These are phyloP conservation scores for Oryza glumipatula DNA, from an alignment of 176 grass and related monocot genomes.

Conservation along the genomic window DNA sequence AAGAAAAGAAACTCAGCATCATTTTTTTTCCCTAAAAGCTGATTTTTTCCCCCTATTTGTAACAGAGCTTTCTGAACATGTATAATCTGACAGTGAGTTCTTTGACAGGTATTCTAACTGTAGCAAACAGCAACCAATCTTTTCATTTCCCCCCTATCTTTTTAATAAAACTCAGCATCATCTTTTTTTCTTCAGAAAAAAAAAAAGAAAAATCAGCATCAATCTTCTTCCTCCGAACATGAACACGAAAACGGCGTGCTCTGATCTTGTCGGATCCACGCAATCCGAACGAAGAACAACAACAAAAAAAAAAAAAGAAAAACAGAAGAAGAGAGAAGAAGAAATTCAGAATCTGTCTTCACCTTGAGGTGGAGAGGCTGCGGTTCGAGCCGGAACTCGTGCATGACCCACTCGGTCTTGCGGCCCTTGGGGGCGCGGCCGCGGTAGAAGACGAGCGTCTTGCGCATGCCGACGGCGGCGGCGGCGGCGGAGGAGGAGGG, in stretches of 20 bases:
- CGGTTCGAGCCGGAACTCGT: conserved; percentile 61
- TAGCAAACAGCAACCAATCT: neutral
- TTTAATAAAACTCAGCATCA: no score
- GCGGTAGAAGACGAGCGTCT: conserved; percentile 78
- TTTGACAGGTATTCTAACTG: neutral
- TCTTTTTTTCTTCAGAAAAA: no score
- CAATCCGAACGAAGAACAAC: conserved; percentile 9
- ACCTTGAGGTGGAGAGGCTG: conserved; percentile 32
- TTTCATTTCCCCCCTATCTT: neutral
- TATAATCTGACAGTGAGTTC: neutral
- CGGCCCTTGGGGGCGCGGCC: conserved; percentile 67
- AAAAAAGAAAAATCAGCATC: no score
- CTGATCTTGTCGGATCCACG: neutral
- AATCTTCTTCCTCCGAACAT: neutral
- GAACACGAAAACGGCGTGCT: conserved; percentile 1
- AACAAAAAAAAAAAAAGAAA: no score
- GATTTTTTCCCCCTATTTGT: no score
- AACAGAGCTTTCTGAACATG: no score
- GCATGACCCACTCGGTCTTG: conserved; percentile 81
- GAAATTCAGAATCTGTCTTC: neutral
- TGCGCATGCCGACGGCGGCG: conserved; percentile 58
- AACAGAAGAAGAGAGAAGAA: neutral
- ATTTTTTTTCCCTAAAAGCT: neutral
- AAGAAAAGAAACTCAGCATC: neutral
- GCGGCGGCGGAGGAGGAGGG: neutral